These are phyloP conservation scores for Sporopachydermia quercuum DNA, from an alignment of 805 yeast species.

Conservation along the genomic window DNA sequence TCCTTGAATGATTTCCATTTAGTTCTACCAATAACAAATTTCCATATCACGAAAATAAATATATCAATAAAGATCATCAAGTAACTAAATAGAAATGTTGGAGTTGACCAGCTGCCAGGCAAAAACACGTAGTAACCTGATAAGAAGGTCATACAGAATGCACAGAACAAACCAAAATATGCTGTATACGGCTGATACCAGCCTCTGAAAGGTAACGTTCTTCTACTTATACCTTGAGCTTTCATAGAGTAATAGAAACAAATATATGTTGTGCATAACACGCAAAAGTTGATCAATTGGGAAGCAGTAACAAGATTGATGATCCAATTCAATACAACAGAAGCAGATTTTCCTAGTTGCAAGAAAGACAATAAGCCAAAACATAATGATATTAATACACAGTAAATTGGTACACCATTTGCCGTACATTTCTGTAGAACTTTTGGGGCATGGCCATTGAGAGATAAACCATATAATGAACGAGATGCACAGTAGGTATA, in stretches of 20 bases:
- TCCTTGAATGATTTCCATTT: conserved; percentile 29
- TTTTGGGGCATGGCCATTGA: conserved; percentile 60
- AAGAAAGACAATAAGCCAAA: conserved; percentile 55
- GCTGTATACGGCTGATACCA: conserved; percentile 49
- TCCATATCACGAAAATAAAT: conserved; percentile 35
- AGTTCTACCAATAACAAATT: conserved; percentile 30
- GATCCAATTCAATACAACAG: conserved; percentile 56
- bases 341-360: conserved; percentile 44
- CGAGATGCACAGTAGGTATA: conserved; percentile 59
- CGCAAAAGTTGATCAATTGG: conserved; percentile 45
- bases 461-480: conserved; percentile 53
- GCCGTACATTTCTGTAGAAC: conserved; percentile 46
- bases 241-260: conserved; percentile 46
- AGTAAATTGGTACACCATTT: conserved; percentile 55
- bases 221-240: conserved; percentile 35
- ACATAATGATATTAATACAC: conserved; percentile 33
- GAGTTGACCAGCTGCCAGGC: conserved; percentile 47
- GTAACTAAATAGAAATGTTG: conserved; percentile 53
- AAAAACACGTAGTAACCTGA: conserved; percentile 62
- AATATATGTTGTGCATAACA: conserved; percentile 41
- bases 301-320: conserved; percentile 58
- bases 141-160: conserved; percentile 37
- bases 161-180: conserved; percentile 29
- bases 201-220: conserved; percentile 32
- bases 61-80: conserved; percentile 51